Base-by-base conservation (phyloP, 352 stramenopile genomes). In the Elongisporangium senticosum region DNA sequence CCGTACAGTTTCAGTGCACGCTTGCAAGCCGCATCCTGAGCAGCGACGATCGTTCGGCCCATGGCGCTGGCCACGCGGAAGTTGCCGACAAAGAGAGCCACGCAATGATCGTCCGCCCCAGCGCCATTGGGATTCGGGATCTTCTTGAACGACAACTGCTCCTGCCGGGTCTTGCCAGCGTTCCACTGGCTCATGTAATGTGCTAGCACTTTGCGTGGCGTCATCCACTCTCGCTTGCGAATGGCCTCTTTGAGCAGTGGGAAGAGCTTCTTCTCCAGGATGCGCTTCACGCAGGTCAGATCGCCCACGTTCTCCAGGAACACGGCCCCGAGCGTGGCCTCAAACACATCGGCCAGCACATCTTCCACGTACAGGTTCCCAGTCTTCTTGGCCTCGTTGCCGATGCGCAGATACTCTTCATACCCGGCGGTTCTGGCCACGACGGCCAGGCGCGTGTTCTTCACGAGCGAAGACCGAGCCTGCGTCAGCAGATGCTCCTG, bases 181-280 rank as follows among this genome's bases (percentile, higher is more conserved):
- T 69, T 71, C 83, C 83, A 93, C 5, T 86, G 69, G 19, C 48
- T 58, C 4, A 93, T 55, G 57, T 93, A 85, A 39, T 91, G 75
- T 5, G 54, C 55, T 2, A 95, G 77, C 20, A 86, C 70, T 56
- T 92, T 90, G 28, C 75, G 78, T 6, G 83, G 75, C 26, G 84
- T 89, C 78, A 94, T 89, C 83, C 83, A 93, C 61, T 93, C 75
- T n/a, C 86, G 83, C 14, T 81, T 71, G 13, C 64, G 74, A 54
- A 95, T 92, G 14, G 79, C 80, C 62, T 90, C 82, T 20, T 75
- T 84, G 22, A 95, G 62, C 22, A 79, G 61, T 23, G 82, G 79
- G 58, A 92, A 93, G 14, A 95, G 59, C 23, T 73, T 67, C 3
- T 58, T 62, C 55, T 90, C 65, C 13, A 95, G 59, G 43, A 95